phyloP scores from a whole-genome alignment of 768 basidiomycete species.

The Porphyrellus cyaneotinctus region DNA sequence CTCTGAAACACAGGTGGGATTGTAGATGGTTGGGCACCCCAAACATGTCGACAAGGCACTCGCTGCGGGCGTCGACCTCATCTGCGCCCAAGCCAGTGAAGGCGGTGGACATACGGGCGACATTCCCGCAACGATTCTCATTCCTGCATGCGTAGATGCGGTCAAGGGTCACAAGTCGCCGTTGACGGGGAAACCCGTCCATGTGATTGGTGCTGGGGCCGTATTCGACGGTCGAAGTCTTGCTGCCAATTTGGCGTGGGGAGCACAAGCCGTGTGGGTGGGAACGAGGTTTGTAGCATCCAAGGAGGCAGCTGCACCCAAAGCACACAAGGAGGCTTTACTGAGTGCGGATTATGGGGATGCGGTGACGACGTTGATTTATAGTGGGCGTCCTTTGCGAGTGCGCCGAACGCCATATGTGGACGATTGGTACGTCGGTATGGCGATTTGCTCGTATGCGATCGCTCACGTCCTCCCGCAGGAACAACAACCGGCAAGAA shows the following conservation, averaged over 20 bases:
- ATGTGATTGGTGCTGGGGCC: constrained; percentile 89
- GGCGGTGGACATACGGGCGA: constrained; percentile 89
- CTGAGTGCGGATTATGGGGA: constrained; percentile 73
- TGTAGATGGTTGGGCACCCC: constrained; percentile 85
- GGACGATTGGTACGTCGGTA: constrained; percentile 61
- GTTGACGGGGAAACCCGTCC: constrained; percentile 77
- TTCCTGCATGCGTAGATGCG: constrained; percentile 86
- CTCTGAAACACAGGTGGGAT: neutral
- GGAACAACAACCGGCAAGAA: constrained; percentile 71
- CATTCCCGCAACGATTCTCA: constrained; percentile 77
- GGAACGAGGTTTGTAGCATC: constrained; percentile 86
- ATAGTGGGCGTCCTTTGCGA: constrained; percentile 84
- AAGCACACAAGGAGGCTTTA: constrained; percentile 78
- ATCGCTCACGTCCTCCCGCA: constrained; percentile 22
- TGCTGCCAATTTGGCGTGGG: constrained; percentile 85
- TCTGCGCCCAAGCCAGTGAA: constrained; percentile 93
- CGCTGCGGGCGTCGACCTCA: constrained; percentile 82
- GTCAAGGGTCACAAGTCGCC: constrained; percentile 74
- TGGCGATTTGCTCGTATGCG: neutral
- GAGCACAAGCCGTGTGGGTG: constrained; percentile 88
- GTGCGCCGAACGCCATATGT: constrained; percentile 84
- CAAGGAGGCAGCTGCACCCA: constrained; percentile 76
- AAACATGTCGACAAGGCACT: constrained; percentile 83
- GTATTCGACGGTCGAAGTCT: constrained; percentile 86
- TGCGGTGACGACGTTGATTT: constrained; percentile 83